These are phyloP conservation scores for Suhomyces sp. DNA, from an alignment of 805 yeast species.

Conservation along the genomic window DNA sequence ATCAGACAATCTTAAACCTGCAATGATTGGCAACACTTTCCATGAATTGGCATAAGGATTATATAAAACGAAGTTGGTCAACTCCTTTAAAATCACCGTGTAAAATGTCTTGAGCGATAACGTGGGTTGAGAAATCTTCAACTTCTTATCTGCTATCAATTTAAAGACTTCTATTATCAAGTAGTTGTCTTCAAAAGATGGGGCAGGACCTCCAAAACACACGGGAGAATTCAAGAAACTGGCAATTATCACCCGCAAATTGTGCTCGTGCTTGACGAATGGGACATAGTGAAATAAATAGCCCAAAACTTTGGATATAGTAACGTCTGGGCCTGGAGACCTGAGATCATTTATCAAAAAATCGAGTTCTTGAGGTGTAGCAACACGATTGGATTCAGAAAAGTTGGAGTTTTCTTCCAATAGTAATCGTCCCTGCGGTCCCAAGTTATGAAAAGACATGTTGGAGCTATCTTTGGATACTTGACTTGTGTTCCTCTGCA, in stretches of 20 bases:
- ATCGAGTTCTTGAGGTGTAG: constrained; percentile 46
- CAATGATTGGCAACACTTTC: constrained; percentile 48
- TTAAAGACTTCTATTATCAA: constrained; percentile 49
- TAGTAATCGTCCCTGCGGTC: constrained; percentile 7
- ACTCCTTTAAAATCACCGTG: constrained; percentile 33
- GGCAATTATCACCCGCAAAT: constrained; percentile 44
- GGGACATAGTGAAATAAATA: constrained; percentile 54
- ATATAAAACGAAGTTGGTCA: constrained; percentile 28
- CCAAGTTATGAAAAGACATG: constrained; percentile 1
- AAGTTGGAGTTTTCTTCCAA: constrained; percentile 8
- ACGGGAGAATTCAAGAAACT: constrained; percentile 45
- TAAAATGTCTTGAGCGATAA: constrained; percentile 46
- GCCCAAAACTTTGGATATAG: constrained; percentile 38
- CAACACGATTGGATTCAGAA: too few relatives aligned
- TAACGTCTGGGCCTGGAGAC: constrained; percentile 35
- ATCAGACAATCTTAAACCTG: constrained; percentile 45
- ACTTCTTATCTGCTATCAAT: constrained; percentile 45
- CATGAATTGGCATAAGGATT: constrained; percentile 35
- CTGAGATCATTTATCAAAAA: constrained; percentile 45
- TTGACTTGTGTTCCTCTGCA: too few relatives aligned
- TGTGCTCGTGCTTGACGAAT: constrained; percentile 45
- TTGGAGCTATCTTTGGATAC: background rate
- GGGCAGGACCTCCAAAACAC: constrained; percentile 23
- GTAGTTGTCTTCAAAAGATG: constrained; percentile 32
- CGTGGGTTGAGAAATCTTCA: constrained; percentile 49